Percentiles rank a stretch among this genome's conserved stretches.
phyloP scores from a whole-genome alignment of 306 rosid genomes.

The Castanea crenata region DNA sequence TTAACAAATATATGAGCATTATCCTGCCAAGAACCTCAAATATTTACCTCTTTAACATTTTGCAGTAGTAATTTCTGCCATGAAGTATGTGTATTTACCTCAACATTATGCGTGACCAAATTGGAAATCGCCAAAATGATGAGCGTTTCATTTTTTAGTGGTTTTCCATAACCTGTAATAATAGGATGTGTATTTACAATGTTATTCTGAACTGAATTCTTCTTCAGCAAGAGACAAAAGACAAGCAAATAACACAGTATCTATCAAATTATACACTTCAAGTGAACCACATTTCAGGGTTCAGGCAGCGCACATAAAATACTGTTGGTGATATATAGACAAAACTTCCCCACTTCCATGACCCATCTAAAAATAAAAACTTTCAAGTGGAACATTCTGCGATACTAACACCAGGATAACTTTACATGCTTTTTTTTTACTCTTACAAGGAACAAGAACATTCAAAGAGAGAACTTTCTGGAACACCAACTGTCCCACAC shows the following conservation, averaged over 20 bases:
- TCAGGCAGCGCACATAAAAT: not conserved
- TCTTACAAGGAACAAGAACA: not conserved
- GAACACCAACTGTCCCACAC: not conserved
- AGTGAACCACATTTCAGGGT: not conserved
- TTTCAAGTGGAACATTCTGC: not conserved
- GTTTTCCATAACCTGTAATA: slow-evolving; percentile 58
- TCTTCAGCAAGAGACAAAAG: slow-evolving; percentile 14
- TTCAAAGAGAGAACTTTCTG: not conserved
- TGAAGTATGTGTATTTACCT: slow-evolving; percentile 32
- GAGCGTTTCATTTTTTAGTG: slow-evolving; percentile 24
- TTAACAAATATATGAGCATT: slow-evolving; percentile 26
- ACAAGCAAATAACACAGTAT: not conserved
- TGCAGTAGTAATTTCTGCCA: slow-evolving; percentile 39
- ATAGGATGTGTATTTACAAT: slow-evolving; percentile 16
- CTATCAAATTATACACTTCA: not conserved
- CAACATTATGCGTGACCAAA: slow-evolving; percentile 40
- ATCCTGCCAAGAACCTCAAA: slow-evolving; percentile 38
- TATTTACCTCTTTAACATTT: slow-evolving; percentile 61
- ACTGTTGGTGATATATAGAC: not conserved
- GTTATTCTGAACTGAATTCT: slow-evolving; percentile 28
- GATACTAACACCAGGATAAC: not conserved
- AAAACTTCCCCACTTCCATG: not conserved
- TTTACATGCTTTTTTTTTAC: not conserved
- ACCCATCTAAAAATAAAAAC: not conserved
- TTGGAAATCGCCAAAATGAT: slow-evolving; percentile 35